A percentile compares a stretch with the other conserved stretches of the same genome.
Conservation (phyloP, 371 early-diverging fungal species). For the Lichtheimia ramosa region DNA sequence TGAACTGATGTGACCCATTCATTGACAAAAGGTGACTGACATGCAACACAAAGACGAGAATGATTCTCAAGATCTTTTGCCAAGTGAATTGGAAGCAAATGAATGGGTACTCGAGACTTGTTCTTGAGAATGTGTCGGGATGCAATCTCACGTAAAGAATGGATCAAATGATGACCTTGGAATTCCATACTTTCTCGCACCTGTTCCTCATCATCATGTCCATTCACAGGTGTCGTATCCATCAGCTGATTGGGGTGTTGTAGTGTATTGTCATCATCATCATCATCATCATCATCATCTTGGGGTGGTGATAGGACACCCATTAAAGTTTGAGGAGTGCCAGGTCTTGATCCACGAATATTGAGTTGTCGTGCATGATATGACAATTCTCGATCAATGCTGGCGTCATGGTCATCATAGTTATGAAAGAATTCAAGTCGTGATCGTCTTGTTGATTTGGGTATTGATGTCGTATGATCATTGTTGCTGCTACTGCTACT, state of each 20-base stretch:
- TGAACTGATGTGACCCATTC: constrained; percentile 67
- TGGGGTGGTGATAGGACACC: constrained; percentile 9
- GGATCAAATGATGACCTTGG: constrained; percentile 17
- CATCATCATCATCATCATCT: neutral
- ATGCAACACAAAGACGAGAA: constrained; percentile 41
- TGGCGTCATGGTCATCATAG: constrained; percentile 37
- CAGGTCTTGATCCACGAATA: constrained; percentile 35
- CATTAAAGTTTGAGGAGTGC: constrained; percentile 11
- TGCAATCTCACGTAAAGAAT: constrained; percentile 36
- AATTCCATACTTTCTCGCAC: constrained; percentile 2
- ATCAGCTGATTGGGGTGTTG: neutral
- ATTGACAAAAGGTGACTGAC: constrained; percentile 55
- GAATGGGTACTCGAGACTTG: constrained; percentile 19
- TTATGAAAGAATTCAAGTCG: too few relatives aligned
- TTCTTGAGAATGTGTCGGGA: constrained; percentile 26
- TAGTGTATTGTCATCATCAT: neutral
- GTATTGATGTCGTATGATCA: neutral
- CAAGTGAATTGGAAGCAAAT: constrained; percentile 39
- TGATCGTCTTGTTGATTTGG: constrained; percentile 6
- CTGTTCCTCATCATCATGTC: neutral
- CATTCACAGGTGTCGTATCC: neutral
- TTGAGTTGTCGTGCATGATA: constrained; percentile 45
- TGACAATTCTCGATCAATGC: constrained; percentile 44
- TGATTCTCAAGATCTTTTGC: constrained; percentile 47
- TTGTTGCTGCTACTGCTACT: neutral